A percentile compares a stretch with the other conserved stretches of the same genome.
Evolutionary conservation across 1,284 basidiomycete genomes (phyloP).

Genomic region (Apiotrichum siamense): DNA sequence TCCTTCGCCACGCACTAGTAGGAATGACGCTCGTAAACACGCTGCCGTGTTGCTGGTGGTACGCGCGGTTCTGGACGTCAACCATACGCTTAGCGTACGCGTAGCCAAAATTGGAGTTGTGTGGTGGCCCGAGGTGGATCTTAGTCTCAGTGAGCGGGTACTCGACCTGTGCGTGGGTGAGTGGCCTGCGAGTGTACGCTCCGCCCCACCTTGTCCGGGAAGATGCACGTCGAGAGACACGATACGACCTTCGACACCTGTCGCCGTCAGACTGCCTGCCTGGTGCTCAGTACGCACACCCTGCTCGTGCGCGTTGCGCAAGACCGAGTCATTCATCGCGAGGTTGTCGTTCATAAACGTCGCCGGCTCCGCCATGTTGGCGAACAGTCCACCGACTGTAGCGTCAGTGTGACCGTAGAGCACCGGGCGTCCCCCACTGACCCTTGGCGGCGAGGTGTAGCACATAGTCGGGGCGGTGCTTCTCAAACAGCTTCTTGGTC

Average conservation of each 20-base stretch:
- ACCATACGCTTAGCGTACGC: conserved; percentile 89
- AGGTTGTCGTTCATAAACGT: conserved; percentile 84
- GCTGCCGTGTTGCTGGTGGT: conserved; percentile 81
- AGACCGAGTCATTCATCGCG: conserved; percentile 83
- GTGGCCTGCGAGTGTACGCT: neutral
- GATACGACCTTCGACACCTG: conserved; percentile 50
- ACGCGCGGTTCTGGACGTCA: conserved; percentile 84
- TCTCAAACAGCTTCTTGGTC: conserved; percentile 61
- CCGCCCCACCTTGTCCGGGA: conserved; percentile 45
- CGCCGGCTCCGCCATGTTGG: conserved; percentile 85
- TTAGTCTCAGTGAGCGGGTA: conserved; percentile 87
- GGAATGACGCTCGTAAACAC: conserved; percentile 90
- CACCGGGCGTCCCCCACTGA: too few relatives aligned
- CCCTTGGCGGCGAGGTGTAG: conserved; percentile 82
- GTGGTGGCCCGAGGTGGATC: conserved; percentile 79
- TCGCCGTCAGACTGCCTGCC: neutral
- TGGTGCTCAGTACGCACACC: conserved; percentile 32
- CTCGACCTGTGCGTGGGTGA: conserved; percentile 40
- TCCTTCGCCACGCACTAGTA: conserved; percentile 52
- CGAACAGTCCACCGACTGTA: conserved; percentile 79
- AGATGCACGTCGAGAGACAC: conserved; percentile 49
- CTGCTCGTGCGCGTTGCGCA: conserved; percentile 63
- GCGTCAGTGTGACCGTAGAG: too few relatives aligned
- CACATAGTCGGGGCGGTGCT: conserved; percentile 82
- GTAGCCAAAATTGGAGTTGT: conserved; percentile 76